These are phyloP conservation scores for Thielaviopsis ethacetica DNA, from an alignment of 2,329 filamentous ascomycete genomes.

Conservation along the genomic window DNA sequence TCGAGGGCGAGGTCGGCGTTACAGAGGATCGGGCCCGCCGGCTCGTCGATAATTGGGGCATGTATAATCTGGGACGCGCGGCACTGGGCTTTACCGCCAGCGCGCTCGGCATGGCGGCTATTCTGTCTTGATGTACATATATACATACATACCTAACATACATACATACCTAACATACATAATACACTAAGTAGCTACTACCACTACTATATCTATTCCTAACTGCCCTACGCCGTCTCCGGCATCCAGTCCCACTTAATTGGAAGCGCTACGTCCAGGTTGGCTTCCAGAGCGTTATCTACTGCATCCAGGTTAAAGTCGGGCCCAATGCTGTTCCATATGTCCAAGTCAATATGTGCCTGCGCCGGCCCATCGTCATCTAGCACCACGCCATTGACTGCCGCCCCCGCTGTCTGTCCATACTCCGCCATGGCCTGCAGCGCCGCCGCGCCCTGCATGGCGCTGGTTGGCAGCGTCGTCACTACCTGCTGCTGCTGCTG, in stretches of 20 bases:
- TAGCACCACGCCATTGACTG: neutral
- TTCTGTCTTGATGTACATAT: neutral
- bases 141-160: no score
- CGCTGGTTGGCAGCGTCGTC: no score
- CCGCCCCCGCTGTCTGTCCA: no score
- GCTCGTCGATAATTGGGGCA: conserved; percentile 8
- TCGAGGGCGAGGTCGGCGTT: neutral
- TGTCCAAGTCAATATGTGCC: conserved; percentile 9
- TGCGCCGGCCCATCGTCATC: neutral
- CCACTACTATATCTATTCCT: no score
- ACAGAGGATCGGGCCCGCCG: conserved; percentile 1
- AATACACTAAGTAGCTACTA: conserved; percentile 3
- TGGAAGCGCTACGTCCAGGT: conserved; percentile 36
- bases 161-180: no score
- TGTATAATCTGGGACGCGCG: conserved; percentile 8
- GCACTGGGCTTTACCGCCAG: neutral
- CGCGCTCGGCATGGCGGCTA: conserved; percentile 1
- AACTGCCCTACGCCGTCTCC: conserved; percentile 21
- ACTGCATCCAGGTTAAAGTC: conserved; percentile 36
- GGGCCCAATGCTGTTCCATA: conserved; percentile 27
- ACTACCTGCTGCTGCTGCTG: no score
- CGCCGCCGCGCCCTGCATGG: no score
- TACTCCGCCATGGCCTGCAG: no score
- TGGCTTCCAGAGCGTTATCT: conserved; percentile 37
- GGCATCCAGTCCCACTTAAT: conserved; percentile 32